Evolutionary conservation across 768 basidiomycete genomes (phyloP).

Genomic region (Termitomyces sp.): DNA sequence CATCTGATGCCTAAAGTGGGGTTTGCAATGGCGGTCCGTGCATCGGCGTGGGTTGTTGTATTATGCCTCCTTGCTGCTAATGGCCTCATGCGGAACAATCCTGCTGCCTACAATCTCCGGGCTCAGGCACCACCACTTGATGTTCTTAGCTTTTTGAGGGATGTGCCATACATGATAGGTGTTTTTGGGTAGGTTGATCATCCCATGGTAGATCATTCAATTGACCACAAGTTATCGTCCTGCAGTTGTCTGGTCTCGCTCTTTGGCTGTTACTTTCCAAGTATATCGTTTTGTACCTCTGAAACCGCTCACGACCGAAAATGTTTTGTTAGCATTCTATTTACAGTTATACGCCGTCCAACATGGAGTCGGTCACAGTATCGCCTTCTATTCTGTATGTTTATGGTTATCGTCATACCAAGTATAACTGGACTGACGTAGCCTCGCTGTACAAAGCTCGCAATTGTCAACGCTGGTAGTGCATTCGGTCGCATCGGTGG

Average conservation of each 20-base stretch:
- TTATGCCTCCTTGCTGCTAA: slow-evolving; percentile 21
- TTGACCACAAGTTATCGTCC: not conserved
- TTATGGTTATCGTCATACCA: not conserved
- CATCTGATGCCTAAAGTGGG: slow-evolving; percentile 17
- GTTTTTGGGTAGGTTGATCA: slow-evolving; percentile 19
- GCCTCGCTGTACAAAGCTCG: slow-evolving; percentile 18
- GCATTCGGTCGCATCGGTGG: slow-evolving; percentile 28
- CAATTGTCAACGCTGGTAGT: slow-evolving; percentile 29
- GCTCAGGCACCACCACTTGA: slow-evolving; percentile 12
- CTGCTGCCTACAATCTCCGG: slow-evolving; percentile 2
- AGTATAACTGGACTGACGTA: not conserved
- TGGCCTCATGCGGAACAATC: slow-evolving; percentile 19
- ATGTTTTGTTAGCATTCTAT: slow-evolving; percentile 2
- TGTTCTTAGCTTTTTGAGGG: slow-evolving; percentile 25
- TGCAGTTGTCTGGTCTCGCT: slow-evolving; percentile 1
- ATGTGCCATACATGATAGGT: slow-evolving; percentile 22
- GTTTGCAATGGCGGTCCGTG: slow-evolving; percentile 23
- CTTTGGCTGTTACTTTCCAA: slow-evolving; percentile 11
- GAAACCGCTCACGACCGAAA: not conserved
- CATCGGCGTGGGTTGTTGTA: slow-evolving; percentile 22
- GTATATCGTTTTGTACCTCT: slow-evolving; percentile 6
- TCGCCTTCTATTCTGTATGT: slow-evolving; percentile 17
- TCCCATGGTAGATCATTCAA: not conserved
- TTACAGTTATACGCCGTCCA: slow-evolving; percentile 15
- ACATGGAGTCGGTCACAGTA: slow-evolving; percentile 13